Evolutionary conservation across 208 protist species (phyloP), one percentile per base, ranked within the genome.

Genomic region (Trypanosomatidae sp.): DNA sequence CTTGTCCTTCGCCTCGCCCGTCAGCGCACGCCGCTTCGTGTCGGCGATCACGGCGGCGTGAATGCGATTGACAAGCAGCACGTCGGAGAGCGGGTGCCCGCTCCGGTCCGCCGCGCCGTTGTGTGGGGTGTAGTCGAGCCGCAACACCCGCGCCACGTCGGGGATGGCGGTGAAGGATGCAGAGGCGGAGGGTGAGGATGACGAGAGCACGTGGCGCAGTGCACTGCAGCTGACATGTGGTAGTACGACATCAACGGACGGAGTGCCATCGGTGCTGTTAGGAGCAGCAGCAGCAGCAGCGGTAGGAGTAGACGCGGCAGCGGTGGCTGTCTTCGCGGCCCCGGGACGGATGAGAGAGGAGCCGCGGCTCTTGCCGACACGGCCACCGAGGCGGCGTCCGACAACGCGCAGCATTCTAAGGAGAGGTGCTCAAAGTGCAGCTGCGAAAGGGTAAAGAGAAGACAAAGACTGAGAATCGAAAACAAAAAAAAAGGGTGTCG

Each of bases 31-130:
- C 8, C 25, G 0, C 15, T 47, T 12, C 17, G 70, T 65, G 70
- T 80, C 70, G 19, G 39, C 70, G 39, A 80, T 25, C 25, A 80
- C 64, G 15, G 76, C 69, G n/a, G 69, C 76, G 58, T 80, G 76
- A 49, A 80, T 80, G 70, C 76, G 76, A 50, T 80, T 80, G 25
- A 80, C 70, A 39, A 80, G 65, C 1, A 69, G 43, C 30, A 80
- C 64, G 33, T 80, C 76, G 1, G 76, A 52, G 36, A 80, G 76
- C 36, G 76, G 70, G 28, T 36, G 49, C 70, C 55, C 30, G 19
- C 55, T 62, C 7, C 52, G 53, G 15, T 60, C n/a, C 33, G 3
- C 17, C 0, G 53, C 52, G 39, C 39, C 50, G 49, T n/a, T n/a
- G n/a, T n/a, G n/a, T n/a, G 49, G 2, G 8, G 70, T 80, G 71